Conservation (phyloP, 2,329 filamentous ascomycete genomes). For the Pseudofabraea citricarpa region DNA sequence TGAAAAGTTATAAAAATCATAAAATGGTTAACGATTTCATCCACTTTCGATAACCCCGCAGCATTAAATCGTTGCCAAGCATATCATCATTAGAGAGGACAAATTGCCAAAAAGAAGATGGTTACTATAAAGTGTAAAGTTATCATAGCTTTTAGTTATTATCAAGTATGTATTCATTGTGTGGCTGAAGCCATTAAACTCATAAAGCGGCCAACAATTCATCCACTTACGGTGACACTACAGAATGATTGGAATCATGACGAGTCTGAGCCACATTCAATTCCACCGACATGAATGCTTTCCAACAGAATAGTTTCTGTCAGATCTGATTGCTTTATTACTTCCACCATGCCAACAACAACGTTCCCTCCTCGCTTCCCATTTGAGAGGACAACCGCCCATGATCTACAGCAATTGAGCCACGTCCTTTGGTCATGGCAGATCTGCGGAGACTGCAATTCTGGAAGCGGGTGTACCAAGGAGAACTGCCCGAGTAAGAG, state of each 20-base stretch:
- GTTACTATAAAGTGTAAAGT: too few species aligned
- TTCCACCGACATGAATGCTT: neutral
- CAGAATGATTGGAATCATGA: neutral
- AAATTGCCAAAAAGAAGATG: too few species aligned
- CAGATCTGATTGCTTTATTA: conserved; percentile 8
- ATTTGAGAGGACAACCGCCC: conserved; percentile 8
- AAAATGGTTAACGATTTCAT: too few species aligned
- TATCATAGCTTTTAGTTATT: too few species aligned
- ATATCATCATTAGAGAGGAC: too few species aligned
- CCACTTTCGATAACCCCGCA: too few species aligned
- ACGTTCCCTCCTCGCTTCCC: conserved; percentile 6
- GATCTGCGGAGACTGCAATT: conserved; percentile 11
- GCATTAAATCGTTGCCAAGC: too few species aligned
- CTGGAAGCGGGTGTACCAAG: conserved; percentile 6
- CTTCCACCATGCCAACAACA: conserved; percentile 1
- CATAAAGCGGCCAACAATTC: too few species aligned
- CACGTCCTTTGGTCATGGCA: conserved; percentile 16
- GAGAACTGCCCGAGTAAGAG: conserved; percentile 11
- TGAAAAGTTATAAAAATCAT: too few species aligned
- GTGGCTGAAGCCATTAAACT: too few species aligned
- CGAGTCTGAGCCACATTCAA: neutral
- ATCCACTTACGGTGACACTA: too few species aligned
- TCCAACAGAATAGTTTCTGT: conserved; percentile 9
- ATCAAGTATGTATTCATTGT: too few species aligned
- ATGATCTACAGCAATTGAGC: conserved; percentile 12